Evolutionary conservation across 306 rosid species (phyloP).

Genomic region (Echinosophora koreensis): DNA sequence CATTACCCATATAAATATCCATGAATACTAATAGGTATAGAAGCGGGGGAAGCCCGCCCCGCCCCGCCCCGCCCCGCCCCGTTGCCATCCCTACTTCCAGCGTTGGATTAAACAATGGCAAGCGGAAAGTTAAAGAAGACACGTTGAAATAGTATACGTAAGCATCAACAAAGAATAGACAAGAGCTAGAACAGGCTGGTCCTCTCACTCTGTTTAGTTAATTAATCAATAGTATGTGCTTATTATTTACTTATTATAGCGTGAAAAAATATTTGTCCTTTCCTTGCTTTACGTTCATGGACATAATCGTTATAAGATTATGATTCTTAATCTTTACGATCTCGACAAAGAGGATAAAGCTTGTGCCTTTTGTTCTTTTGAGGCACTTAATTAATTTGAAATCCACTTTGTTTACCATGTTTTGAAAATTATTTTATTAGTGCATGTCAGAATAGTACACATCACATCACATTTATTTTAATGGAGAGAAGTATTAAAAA

Average conservation of each 20-base stretch:
- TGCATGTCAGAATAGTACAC: neutral
- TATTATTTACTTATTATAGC: neutral
- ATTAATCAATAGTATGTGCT: slow-evolving; percentile 8
- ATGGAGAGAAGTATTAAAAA: too few species aligned
- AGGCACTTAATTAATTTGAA: slow-evolving; percentile 47
- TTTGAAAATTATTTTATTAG: too few species aligned
- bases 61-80: too few species aligned
- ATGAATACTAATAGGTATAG: too few species aligned
- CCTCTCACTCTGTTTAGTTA: slow-evolving; percentile 25
- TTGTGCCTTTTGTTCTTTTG: slow-evolving; percentile 42
- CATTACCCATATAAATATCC: too few species aligned
- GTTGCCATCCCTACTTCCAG: too few species aligned
- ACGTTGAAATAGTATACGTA: neutral
- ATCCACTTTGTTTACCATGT: slow-evolving; percentile 39
- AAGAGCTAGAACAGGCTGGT: slow-evolving; percentile 29
- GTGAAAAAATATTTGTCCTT: slow-evolving; percentile 37
- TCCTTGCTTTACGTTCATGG: slow-evolving; percentile 27
- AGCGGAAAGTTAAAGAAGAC: slow-evolving; percentile 32
- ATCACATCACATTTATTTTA: too few species aligned
- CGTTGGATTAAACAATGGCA: slow-evolving; percentile 1
- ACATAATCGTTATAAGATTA: slow-evolving; percentile 32
- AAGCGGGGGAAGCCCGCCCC: too few species aligned
- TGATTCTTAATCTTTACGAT: slow-evolving; percentile 45
- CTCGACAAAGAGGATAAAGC: slow-evolving; percentile 55
- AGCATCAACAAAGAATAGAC: slow-evolving; percentile 4